Conservation (phyloP, 192 early-diverging fungal species). For the Gigaspora rosea region DNA sequence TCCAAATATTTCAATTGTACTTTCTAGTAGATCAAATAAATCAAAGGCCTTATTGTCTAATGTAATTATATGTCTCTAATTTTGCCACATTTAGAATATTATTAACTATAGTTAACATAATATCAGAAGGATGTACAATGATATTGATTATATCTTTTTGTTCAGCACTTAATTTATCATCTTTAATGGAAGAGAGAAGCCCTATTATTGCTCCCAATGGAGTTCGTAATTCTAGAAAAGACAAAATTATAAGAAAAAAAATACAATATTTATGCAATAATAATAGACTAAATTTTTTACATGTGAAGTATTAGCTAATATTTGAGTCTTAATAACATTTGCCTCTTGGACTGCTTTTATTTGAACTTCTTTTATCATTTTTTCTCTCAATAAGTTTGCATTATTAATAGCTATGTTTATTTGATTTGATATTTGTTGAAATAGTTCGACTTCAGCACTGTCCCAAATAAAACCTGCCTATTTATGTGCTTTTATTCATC, state of each 20-base stretch:
- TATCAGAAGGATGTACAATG: slow-evolving; percentile 45
- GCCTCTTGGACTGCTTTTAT: slow-evolving; percentile 44
- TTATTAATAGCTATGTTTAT: slow-evolving; percentile 45
- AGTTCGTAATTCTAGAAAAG: slow-evolving; percentile 25
- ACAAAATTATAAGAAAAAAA: background rate
- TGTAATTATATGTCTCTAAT: slow-evolving; percentile 43
- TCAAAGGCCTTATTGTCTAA: slow-evolving; percentile 51
- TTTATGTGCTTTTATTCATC: slow-evolving; percentile 25
- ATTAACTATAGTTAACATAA: slow-evolving; percentile 45
- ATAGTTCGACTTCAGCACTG: slow-evolving; percentile 36
- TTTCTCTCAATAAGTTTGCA: slow-evolving; percentile 39
- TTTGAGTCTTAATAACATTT: slow-evolving; percentile 45
- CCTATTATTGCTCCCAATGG: slow-evolving; percentile 49
- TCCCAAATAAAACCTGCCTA: slow-evolving; percentile 30
- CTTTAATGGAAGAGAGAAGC: slow-evolving; percentile 44
- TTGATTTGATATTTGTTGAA: slow-evolving; percentile 46
- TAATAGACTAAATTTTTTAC: slow-evolving; percentile 6
- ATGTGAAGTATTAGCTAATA: slow-evolving; percentile 48
- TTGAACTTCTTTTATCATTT: slow-evolving; percentile 42
- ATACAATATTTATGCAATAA: background rate
- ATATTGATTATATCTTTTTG: slow-evolving; percentile 49
- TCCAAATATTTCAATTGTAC: slow-evolving; percentile 46
- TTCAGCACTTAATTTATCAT: slow-evolving; percentile 39
- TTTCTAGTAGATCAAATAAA: slow-evolving; percentile 42
- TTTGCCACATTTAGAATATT: slow-evolving; percentile 46